A percentile compares a stretch with the other conserved stretches of the same genome.
Conservation (phyloP, 345 rosid genomes). For the Mangifera indica region DNA sequence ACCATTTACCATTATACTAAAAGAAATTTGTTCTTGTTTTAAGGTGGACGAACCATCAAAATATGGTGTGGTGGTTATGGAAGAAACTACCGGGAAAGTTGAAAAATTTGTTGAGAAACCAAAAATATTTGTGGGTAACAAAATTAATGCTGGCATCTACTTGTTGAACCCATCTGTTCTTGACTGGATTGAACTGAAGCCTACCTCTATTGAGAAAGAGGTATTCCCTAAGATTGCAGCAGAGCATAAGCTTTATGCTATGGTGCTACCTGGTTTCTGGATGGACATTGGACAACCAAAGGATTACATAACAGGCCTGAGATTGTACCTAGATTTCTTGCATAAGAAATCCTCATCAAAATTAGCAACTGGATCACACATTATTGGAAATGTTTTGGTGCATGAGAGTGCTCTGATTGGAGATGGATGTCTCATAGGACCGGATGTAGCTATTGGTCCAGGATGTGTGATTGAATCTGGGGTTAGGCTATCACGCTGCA, state of each 20-base stretch:
- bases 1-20: background rate
- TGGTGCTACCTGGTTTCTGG: constrained; percentile 84
- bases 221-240: constrained; percentile 79
- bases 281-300: constrained; percentile 91
- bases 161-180: constrained; percentile 71
- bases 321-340: constrained; percentile 66
- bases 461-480: constrained; percentile 70
- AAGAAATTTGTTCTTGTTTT: constrained; percentile 5
- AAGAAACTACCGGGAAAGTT: constrained; percentile 61
- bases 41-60: constrained; percentile 86
- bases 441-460: constrained; percentile 80
- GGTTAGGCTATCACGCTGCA: constrained; percentile 73
- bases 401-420: constrained; percentile 65
- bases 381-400: constrained; percentile 69
- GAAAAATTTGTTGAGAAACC: constrained; percentile 81
- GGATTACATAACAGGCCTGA: constrained; percentile 68
- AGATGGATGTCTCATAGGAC: constrained; percentile 75
- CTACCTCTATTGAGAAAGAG: constrained; percentile 82
- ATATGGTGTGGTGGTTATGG: constrained; percentile 81
- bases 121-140: constrained; percentile 74
- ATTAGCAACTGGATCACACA: constrained; percentile 49
- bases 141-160: constrained; percentile 80
- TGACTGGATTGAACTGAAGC: constrained; percentile 64
- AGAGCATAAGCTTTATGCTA: constrained; percentile 60
- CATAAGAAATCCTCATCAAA: constrained; percentile 42